Conservation (phyloP, 768 basidiomycete species). For the Hygrocybe coccinea region DNA sequence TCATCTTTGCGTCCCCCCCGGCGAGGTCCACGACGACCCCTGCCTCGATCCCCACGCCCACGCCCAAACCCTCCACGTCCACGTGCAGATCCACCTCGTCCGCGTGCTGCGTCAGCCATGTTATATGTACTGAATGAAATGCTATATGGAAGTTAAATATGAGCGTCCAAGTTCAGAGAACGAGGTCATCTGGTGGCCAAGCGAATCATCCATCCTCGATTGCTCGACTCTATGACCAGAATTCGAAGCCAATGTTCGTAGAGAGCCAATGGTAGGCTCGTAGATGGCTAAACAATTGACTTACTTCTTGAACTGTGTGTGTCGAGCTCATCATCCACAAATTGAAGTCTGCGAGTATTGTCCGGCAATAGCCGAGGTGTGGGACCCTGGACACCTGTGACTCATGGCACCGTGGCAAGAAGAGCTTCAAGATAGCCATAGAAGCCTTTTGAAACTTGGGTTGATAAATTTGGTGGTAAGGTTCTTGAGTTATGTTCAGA, state of each 20-base stretch:
- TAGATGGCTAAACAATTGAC: not conserved
- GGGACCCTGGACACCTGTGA: not conserved
- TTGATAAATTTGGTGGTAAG: too few relatives aligned
- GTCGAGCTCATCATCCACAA: not conserved
- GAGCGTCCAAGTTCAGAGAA: slow-evolving; percentile 21
- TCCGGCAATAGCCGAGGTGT: not conserved
- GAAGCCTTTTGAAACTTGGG: too few relatives aligned
- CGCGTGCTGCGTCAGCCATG: slow-evolving; percentile 79
- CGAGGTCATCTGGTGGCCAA: slow-evolving; percentile 36
- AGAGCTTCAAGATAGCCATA: too few relatives aligned
- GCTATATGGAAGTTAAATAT: slow-evolving; percentile 18
- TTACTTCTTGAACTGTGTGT: not conserved
- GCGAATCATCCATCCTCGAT: slow-evolving; percentile 50
- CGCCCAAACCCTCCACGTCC: slow-evolving; percentile 87
- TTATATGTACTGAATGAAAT: slow-evolving; percentile 27
- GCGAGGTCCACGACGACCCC: slow-evolving; percentile 84
- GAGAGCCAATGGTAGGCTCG: not conserved
- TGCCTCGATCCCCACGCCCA: slow-evolving; percentile 87
- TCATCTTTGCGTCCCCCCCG: slow-evolving; percentile 98
- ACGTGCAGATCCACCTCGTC: slow-evolving; percentile 75
- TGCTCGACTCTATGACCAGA: not conserved
- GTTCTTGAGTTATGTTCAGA: too few relatives aligned
- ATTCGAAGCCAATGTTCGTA: not conserved
- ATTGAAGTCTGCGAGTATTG: not conserved
- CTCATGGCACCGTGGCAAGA: too few relatives aligned